These are phyloP conservation scores for Tricholoma flavovirens DNA, from an alignment of 768 basidiomycete species.

Conservation along the genomic window DNA sequence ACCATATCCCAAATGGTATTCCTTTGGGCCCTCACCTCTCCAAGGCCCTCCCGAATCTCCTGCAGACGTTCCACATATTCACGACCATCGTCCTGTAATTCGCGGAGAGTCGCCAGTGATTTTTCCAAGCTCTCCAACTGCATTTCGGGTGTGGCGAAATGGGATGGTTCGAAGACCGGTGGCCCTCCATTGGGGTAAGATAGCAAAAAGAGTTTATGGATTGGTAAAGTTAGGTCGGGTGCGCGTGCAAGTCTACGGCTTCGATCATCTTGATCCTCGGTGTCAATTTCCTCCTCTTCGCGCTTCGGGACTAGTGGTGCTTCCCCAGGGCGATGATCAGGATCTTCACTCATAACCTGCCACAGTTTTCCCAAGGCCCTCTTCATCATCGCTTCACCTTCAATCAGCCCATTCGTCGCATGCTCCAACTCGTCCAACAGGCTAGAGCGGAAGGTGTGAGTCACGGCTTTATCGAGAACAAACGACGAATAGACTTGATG, in stretches of 20 bases:
- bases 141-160: constrained; percentile 59
- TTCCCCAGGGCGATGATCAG: constrained; percentile 32
- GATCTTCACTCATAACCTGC: constrained; percentile 75
- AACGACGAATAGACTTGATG: constrained; percentile 79
- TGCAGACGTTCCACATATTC: constrained; percentile 83
- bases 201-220: constrained; percentile 63
- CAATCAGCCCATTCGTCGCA: constrained; percentile 78
- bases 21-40: constrained; percentile 67
- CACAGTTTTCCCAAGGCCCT: constrained; percentile 74
- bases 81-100: constrained; percentile 80
- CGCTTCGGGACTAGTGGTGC: constrained; percentile 57
- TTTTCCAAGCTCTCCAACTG: constrained; percentile 72
- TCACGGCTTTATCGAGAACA: constrained; percentile 80
- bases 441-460: constrained; percentile 76
- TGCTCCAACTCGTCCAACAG: constrained; percentile 76
- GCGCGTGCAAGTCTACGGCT: constrained; percentile 45
- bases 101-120: constrained; percentile 64
- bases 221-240: constrained; percentile 59
- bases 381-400: constrained; percentile 71
- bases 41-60: constrained; percentile 78
- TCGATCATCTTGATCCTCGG: constrained; percentile 35
- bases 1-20: constrained; percentile 73
- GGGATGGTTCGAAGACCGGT: constrained; percentile 51
- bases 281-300: constrained; percentile 59
- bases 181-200: constrained; percentile 42